A percentile compares a stretch with the other conserved stretches of the same genome.
Evolutionary conservation across 257 asterid genomes (phyloP).

Genomic region (Solanum neorickii): DNA sequence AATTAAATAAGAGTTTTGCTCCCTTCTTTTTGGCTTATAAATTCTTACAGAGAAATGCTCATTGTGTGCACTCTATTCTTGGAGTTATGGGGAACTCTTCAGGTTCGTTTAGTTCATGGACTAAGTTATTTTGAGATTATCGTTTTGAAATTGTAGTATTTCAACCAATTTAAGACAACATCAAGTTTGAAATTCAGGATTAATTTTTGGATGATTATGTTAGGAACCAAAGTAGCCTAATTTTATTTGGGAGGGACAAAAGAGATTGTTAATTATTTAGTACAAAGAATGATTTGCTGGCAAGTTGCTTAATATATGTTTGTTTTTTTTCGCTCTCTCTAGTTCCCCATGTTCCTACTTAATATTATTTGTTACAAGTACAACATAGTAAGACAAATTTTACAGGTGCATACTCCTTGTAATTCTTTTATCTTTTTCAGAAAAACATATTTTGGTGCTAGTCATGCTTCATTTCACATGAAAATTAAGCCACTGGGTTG

Average conservation of each 20-base stretch:
- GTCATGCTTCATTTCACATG: neutral
- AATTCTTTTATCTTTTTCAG: neutral
- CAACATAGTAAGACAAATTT: neutral
- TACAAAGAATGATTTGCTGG: neutral
- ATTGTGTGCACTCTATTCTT: neutral
- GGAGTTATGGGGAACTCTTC: neutral
- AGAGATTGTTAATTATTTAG: neutral
- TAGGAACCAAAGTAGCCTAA: neutral
- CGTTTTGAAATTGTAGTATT: neutral
- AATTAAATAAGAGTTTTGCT: constrained; percentile 22
- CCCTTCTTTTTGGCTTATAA: neutral
- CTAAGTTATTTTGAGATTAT: neutral
- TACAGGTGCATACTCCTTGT: neutral
- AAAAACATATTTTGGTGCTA: neutral
- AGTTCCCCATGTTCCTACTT: neutral
- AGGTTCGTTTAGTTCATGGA: neutral
- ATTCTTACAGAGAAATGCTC: neutral
- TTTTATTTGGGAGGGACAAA: neutral
- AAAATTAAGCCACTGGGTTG: neutral
- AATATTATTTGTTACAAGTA: neutral
- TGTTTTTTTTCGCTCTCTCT: neutral
- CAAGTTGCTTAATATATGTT: neutral
- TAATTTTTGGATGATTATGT: neutral
- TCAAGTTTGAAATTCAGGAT: no score
- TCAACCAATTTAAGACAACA: neutral